phyloP scores from a whole-genome alignment of 106 monocot genomes.

The Acorus gramineus region DNA sequence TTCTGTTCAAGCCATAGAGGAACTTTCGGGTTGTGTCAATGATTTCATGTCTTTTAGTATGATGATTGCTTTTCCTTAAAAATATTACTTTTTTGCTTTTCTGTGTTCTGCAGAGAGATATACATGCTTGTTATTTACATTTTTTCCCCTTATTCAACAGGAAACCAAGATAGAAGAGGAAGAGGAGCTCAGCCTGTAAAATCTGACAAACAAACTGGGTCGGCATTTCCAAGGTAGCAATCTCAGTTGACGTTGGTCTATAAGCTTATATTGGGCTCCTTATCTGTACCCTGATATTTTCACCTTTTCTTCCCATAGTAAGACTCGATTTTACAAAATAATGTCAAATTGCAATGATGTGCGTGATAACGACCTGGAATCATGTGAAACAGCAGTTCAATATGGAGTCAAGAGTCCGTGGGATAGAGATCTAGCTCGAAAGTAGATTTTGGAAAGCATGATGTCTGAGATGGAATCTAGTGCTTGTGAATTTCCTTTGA shows the following conservation, averaged over 20 bases:
- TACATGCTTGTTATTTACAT: not conserved
- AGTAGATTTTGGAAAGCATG: no score
- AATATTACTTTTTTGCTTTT: not conserved
- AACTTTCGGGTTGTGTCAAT: no score
- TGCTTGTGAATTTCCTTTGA: no score
- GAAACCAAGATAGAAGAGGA: conserved; percentile 20
- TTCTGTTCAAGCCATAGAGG: no score
- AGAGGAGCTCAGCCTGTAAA: conserved; percentile 9
- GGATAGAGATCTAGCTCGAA: no score
- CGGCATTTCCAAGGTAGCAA: conserved; percentile 12
- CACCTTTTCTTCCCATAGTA: not conserved
- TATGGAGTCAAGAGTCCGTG: no score
- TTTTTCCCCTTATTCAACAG: conserved; percentile 15
- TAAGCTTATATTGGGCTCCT: no score
- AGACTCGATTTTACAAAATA: not conserved
- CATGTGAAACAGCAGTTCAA: no score
- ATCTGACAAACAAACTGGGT: not conserved
- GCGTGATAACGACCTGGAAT: no score
- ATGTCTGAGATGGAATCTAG: no score
- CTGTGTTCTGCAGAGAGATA: not conserved
- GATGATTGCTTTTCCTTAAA: not conserved
- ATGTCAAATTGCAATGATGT: no score
- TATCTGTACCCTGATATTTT: not conserved
- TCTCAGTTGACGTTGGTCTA: not conserved
- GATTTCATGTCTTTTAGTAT: no score